These are phyloP conservation scores for Blepharisma stoltei DNA, from an alignment of 73 alveolate species.

Conservation along the genomic window DNA sequence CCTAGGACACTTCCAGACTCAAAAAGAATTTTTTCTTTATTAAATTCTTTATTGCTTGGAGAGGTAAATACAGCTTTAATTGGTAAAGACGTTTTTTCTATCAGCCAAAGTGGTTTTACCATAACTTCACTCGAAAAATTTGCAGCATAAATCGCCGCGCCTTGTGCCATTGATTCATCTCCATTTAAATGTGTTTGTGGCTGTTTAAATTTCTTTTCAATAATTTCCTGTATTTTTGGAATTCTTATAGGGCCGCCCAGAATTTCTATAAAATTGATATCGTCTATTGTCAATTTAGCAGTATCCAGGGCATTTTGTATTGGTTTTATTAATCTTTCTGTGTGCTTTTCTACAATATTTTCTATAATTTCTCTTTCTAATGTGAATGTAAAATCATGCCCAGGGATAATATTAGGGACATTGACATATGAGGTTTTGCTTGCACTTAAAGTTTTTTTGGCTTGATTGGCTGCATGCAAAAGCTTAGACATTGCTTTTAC, in stretches of 20 bases:
- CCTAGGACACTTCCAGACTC: neutral
- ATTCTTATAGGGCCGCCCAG: conserved; percentile 96
- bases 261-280: conserved; percentile 80
- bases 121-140: conserved; percentile 55
- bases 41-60: neutral
- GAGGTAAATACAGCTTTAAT: neutral
- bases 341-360: conserved; percentile 36
- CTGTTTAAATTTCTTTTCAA: conserved; percentile 60
- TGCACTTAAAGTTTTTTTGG: conserved; percentile 91
- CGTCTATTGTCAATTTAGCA: conserved; percentile 61
- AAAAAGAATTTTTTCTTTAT: conserved; percentile 9
- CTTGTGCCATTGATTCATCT: conserved; percentile 97
- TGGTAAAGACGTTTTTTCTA: conserved; percentile 24
- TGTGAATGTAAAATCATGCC: conserved; percentile 62
- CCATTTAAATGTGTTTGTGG: conserved; percentile 81
- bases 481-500: conserved; percentile 64
- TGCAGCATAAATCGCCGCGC: conserved; percentile 95
- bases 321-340: conserved; percentile 61
- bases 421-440: conserved; percentile 79
- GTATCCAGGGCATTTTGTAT: conserved; percentile 69
- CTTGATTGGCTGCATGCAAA: conserved; percentile 51
- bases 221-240: conserved; percentile 83
- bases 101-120: conserved; percentile 36
- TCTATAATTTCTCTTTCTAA: conserved; percentile 82
- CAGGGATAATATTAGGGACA: conserved; percentile 74